Evolutionary conservation across 768 basidiomycete genomes (phyloP).

Genomic region (Pulveroboletus sp.): DNA sequence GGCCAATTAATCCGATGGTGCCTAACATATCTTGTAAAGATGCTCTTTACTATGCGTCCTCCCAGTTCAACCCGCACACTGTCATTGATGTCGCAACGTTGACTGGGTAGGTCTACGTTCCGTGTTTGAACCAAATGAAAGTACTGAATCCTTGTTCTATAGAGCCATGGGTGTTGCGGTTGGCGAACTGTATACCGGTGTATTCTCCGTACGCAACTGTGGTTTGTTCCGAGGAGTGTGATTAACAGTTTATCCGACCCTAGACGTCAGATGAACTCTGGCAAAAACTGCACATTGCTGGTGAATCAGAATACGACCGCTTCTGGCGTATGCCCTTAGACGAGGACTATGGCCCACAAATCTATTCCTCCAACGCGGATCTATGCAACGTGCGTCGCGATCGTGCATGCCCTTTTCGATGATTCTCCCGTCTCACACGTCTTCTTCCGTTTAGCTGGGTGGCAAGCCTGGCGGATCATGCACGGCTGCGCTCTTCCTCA

Average conservation of each 20-base stretch:
- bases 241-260: not conserved
- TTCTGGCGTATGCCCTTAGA: slow-evolving; percentile 92
- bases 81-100: slow-evolving; percentile 87
- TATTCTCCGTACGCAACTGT: slow-evolving; percentile 59
- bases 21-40: slow-evolving; percentile 40
- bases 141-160: not conserved
- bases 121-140: not conserved
- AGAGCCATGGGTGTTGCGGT: slow-evolving; percentile 74
- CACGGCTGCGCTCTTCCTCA: slow-evolving; percentile 87
- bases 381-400: slow-evolving; percentile 53
- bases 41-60: slow-evolving; percentile 79
- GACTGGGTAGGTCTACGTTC: slow-evolving; percentile 53
- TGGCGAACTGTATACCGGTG: slow-evolving; percentile 74
- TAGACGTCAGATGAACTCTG: slow-evolving; percentile 77
- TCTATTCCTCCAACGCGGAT: slow-evolving; percentile 76
- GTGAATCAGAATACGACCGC: slow-evolving; percentile 71
- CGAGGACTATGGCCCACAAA: slow-evolving; percentile 76
- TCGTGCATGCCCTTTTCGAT: not conserved
- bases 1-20: not conserved
- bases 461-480: slow-evolving; percentile 69
- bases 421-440: slow-evolving; percentile 1
- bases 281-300: slow-evolving; percentile 64
- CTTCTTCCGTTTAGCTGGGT: slow-evolving; percentile 52
- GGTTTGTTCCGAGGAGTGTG: no score
- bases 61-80: slow-evolving; percentile 75